Evolutionary conservation across 306 rosid species (phyloP).

Genomic region (Pueraria montana): DNA sequence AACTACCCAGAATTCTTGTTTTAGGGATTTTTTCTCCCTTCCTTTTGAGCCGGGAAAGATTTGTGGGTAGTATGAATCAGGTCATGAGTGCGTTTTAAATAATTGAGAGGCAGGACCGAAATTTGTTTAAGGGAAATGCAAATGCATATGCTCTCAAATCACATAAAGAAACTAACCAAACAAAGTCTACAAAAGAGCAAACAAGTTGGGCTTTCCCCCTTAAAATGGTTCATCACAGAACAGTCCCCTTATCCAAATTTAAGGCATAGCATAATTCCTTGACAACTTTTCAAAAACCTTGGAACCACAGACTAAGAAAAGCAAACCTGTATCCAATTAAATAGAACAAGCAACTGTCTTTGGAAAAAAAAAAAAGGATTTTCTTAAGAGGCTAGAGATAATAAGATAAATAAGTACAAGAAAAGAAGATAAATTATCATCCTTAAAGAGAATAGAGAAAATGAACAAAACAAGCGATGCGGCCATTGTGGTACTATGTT

Average conservation of each 20-base stretch:
- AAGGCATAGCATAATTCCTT: slow-evolving; percentile 30
- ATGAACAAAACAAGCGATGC: background rate
- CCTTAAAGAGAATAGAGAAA: slow-evolving; percentile 14
- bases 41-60: slow-evolving; percentile 6
- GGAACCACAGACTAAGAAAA: slow-evolving; percentile 13
- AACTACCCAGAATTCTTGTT: slow-evolving; percentile 26
- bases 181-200: background rate
- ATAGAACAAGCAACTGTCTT: too few species aligned
- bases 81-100: slow-evolving; percentile 20
- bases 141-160: slow-evolving; percentile 15
- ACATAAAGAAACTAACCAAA: slow-evolving; percentile 37
- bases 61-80: slow-evolving; percentile 14
- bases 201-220: slow-evolving; percentile 24
- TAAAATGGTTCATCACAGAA: slow-evolving; percentile 35
- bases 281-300: slow-evolving; percentile 15
- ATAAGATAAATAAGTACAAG: slow-evolving; percentile 16
- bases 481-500: background rate
- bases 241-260: slow-evolving; percentile 34
- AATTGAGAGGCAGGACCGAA: slow-evolving; percentile 6
- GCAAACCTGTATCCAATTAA: too few species aligned
- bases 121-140: background rate
- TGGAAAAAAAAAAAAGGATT: background rate
- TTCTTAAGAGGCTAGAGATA: slow-evolving; percentile 21
- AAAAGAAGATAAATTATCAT: slow-evolving; percentile 2
- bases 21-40: background rate